Evolutionary conservation across 179 eudicot genomes (phyloP), one percentile per base, ranked within the genome.

Genomic region (Drosera spatulata): DNA sequence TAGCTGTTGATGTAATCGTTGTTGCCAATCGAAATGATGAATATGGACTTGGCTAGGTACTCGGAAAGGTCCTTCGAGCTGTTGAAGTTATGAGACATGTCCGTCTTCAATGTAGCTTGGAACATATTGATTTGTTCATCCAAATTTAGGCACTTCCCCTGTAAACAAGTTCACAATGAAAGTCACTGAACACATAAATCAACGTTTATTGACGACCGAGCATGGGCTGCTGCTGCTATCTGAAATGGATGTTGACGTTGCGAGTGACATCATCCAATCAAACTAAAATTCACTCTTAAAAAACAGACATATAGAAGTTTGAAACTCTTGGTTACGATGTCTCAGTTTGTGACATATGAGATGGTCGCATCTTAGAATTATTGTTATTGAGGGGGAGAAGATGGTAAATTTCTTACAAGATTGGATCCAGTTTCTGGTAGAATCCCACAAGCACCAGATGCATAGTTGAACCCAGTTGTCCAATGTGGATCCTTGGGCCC

Each of bases 361-460:
- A 22, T 22, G 1, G 33, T 22, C 1, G 33, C 33, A 22, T 22
- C 33, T 22, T 22, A 22, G 33, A 22, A 22, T 22, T 22, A 22
- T 22, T 22, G 33, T 22, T 22, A 22, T 22, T 22, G 33, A 22
- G 33, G 3, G 10, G 39, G 33, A 7, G 10, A 56, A 11, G 13
- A 6, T 3, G 40, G 9, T 6, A 3, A 5, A 11, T 33, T 51
- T 40, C 80, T 74, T 71, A 78, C 85, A 42, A 59, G 44, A 5
- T 13, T 58, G 4, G 13, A 22, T 50, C 91, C 88, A 6, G 91
- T 79, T 63, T 71, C 66, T 1, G 83, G 82, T 10, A 85, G 71
- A 59, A 87, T 77, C 8, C 95, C 91, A 39, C 95, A 82, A 5
- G 88, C 61, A 38, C 69, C 81, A 39, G 91, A 87, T 58, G 95